phyloP scores from a whole-genome alignment of 805 yeast genomes.

The Zygoascus biomembranicola region DNA sequence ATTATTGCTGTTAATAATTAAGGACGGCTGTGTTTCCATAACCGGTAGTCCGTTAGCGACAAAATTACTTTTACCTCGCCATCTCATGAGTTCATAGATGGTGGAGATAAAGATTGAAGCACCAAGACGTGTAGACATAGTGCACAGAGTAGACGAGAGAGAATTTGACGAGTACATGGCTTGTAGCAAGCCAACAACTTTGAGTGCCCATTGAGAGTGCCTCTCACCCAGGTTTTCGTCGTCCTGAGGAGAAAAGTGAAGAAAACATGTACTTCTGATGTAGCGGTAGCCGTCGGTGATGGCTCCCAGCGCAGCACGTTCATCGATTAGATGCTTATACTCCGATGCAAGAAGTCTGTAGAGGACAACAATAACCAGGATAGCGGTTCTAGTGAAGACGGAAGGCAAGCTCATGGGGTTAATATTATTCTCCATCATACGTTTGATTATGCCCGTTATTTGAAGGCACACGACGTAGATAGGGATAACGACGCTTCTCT shows the following conservation, averaged over 20 bases:
- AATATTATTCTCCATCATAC: slow-evolving; percentile 5
- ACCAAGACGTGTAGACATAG: slow-evolving; percentile 6
- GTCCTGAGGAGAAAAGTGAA: background rate
- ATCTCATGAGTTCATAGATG: slow-evolving; percentile 1
- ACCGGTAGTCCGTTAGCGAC: background rate
- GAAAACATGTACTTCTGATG: background rate
- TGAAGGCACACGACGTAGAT: slow-evolving; percentile 4
- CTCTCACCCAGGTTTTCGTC: background rate
- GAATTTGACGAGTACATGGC: slow-evolving; percentile 4
- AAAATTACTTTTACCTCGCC: background rate
- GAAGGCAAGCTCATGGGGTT: background rate
- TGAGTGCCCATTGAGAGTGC: slow-evolving; percentile 3
- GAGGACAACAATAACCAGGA: slow-evolving; percentile 3
- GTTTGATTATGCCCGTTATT: background rate
- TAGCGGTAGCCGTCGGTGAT: slow-evolving; percentile 5
- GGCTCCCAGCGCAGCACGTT: slow-evolving; percentile 4
- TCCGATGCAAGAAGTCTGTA: slow-evolving; percentile 8
- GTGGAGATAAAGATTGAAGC: slow-evolving; percentile 4
- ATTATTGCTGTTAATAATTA: background rate
- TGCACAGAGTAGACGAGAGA: slow-evolving; percentile 4
- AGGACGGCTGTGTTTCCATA: background rate
- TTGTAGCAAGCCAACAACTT: slow-evolving; percentile 1
- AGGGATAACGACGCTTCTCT: slow-evolving; percentile 1
- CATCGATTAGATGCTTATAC: slow-evolving; percentile 4
- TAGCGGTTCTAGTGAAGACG: background rate